Conservation (phyloP, 2,329 filamentous ascomycete species). For the Sporothrix dimorphospora region DNA sequence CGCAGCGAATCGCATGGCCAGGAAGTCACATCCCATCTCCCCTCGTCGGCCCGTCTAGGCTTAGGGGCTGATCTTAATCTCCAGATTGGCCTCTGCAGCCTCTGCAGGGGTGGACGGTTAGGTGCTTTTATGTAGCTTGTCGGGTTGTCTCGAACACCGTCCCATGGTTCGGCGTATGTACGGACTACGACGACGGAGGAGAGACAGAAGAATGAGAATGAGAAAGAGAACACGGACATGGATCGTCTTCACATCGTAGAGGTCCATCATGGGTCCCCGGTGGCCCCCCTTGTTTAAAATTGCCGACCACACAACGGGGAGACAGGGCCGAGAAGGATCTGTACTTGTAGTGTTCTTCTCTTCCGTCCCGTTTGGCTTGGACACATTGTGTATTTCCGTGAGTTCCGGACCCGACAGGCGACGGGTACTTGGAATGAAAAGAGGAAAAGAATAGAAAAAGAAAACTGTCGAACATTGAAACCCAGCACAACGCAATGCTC, state of each 20-base stretch:
- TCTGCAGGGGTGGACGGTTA: too few relatives aligned
- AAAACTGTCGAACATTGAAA: too few relatives aligned
- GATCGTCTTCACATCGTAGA: not conserved
- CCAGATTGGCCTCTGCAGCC: not conserved
- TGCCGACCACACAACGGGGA: not conserved
- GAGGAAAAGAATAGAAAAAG: not conserved
- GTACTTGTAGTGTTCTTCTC: not conserved
- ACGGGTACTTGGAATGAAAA: not conserved
- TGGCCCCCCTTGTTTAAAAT: slow-evolving; percentile 1
- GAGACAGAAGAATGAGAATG: not conserved
- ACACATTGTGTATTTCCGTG: not conserved
- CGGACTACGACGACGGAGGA: not conserved
- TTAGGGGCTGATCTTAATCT: slow-evolving; percentile 21
- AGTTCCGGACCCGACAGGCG: not conserved
- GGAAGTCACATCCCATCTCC: slow-evolving; percentile 12
- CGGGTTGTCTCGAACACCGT: not conserved
- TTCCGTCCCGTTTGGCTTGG: not conserved
- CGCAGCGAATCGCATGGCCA: slow-evolving; percentile 13
- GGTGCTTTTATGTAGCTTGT: not conserved
- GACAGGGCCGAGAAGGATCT: not conserved
- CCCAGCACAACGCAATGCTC: too few relatives aligned
- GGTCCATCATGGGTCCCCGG: not conserved
- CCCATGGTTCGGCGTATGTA: slow-evolving; percentile 7
- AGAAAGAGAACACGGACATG: not conserved
- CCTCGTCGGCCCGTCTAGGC: slow-evolving; percentile 6